Conservation (phyloP, 805 yeast genomes). For the Pichia thaimueangensis region DNA sequence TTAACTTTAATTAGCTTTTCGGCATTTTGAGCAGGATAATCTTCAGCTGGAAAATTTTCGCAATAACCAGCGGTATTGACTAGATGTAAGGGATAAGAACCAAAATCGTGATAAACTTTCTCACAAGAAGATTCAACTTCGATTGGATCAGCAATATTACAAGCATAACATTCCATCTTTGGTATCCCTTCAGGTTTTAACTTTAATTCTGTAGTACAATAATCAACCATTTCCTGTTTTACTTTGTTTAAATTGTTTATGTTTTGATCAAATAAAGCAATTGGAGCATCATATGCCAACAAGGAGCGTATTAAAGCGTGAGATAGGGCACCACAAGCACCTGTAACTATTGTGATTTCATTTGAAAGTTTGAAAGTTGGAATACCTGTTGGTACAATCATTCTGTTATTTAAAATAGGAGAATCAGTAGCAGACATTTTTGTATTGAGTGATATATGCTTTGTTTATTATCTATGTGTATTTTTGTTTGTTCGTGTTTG, state of each 20-base stretch:
- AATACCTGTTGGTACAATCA: conserved; percentile 27
- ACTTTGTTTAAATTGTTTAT: conserved; percentile 51
- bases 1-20: conserved; percentile 65
- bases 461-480: background rate
- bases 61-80: conserved; percentile 83
- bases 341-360: conserved; percentile 66
- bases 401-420: background rate
- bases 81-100: conserved; percentile 54
- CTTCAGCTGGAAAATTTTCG: conserved; percentile 72
- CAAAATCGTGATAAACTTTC: conserved; percentile 50
- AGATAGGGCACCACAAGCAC: conserved; percentile 78
- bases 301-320: conserved; percentile 59
- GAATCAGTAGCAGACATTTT: no score
- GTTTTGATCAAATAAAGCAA: conserved; percentile 68
- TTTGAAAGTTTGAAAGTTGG: conserved; percentile 67
- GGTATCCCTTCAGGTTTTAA: conserved; percentile 27
- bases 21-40: conserved; percentile 66
- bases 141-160: conserved; percentile 63
- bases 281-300: conserved; percentile 68
- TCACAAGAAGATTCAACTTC: conserved; percentile 53
- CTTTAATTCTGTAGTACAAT: conserved; percentile 24
- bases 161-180: conserved; percentile 56
- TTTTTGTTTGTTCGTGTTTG: no score
- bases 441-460: no score
- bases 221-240: conserved; percentile 37